Conservation (phyloP, 441 rosid genomes). For the Corymbia citriodora region DNA sequence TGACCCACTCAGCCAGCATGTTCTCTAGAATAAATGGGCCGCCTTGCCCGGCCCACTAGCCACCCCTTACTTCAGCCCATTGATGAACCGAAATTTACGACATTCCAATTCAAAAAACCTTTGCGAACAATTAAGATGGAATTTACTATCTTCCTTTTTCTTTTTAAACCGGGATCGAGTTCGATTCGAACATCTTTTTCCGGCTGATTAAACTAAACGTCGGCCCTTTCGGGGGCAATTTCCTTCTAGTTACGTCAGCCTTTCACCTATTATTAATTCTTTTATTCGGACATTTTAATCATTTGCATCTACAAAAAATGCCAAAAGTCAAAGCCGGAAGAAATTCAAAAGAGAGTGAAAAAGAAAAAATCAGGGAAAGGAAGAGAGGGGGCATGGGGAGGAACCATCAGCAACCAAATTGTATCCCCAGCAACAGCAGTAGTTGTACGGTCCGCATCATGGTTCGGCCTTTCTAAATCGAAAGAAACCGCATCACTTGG, state of each 20-base stretch:
- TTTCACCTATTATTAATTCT: not conserved
- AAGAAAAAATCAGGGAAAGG: not conserved
- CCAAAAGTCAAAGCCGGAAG: not conserved
- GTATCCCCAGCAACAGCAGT: constrained; percentile 31
- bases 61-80: not conserved
- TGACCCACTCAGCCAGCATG: not conserved
- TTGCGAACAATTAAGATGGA: not conserved
- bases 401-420: constrained; percentile 50
- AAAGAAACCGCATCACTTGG: constrained; percentile 37
- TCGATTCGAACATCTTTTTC: not conserved
- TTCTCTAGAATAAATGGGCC: not conserved
- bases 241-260: not conserved
- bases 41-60: not conserved
- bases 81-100: not conserved
- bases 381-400: not conserved
- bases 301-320: not conserved
- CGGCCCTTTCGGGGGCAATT: not conserved
- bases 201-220: not conserved
- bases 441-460: constrained; percentile 10
- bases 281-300: not conserved
- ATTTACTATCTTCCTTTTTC: not conserved
- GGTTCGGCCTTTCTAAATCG: constrained; percentile 21
- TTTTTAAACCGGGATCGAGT: not conserved
- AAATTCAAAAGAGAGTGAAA: not conserved
- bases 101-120: not conserved